Evolutionary conservation across 345 rosid genomes (phyloP), one percentile per base, ranked within the genome.

Genomic region (Abelmoschus esculentus): DNA sequence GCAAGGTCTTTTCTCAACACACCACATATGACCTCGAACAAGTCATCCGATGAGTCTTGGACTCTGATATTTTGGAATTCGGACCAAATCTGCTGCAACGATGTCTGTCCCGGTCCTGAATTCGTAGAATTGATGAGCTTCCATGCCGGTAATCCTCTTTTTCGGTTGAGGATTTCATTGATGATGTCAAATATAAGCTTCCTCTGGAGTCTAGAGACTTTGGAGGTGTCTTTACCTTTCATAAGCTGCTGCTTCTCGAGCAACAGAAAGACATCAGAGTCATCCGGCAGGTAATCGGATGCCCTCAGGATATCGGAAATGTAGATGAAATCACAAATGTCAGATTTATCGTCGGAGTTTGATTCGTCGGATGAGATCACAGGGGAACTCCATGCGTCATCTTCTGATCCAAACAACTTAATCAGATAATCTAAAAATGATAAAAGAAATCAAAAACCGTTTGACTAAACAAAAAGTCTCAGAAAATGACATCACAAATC

Each of bases 231-330:
- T 61, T 81, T 82, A 12, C 91, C 92, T 17, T 83, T 78, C 62
- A 80, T 82, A 72, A 77, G 77, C 60, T 85, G 90, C 74, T 88
- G 96, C 79, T 85, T 87, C 78, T 93, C 99, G 2, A 93, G 89
- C 15, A 86, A 61, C 1, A 74, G 61, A 80, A 87, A 91, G 19
- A 83, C 61, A 72, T 86, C 88, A 0, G 86, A 69, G 36, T 88
- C 90, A 32, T 82, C 84, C 0, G 91, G 87, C 6, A 87, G 67
- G 79, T 76, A 83, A 72, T 78, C 74, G 6, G 82, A 79, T 15
- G 93, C 93, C 47, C 80, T 71, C 67, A 95, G 75, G 72, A 95
- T 77, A 68, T 86, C 90, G 1, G 91, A 86, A 70, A 93, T 80
- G 85, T 95, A 95, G 29, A 69, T 31, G 59, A 83, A 86, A 70